Conservation (phyloP, 257 asterid genomes). For the Knoxia roxburghii region DNA sequence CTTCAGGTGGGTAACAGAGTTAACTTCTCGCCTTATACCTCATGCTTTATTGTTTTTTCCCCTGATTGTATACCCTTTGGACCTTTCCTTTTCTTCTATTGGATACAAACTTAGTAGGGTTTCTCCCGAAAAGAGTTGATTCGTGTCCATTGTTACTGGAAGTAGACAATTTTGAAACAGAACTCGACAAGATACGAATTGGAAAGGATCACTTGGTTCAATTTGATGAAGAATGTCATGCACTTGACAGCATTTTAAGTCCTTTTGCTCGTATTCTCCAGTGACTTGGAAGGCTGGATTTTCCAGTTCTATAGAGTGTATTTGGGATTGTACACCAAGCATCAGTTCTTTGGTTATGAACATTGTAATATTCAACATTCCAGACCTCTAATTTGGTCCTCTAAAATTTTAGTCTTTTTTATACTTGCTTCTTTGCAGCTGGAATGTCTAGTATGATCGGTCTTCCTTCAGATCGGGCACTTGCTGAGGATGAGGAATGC, state of each 20-base stretch:
- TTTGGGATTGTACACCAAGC: not conserved
- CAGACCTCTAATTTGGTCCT: not conserved
- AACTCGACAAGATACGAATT: not conserved
- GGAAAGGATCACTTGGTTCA: not conserved
- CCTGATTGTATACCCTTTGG: no score
- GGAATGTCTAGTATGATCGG: slow-evolving; percentile 88
- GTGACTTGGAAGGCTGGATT: not conserved
- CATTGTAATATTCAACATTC: not conserved
- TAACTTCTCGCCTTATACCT: not conserved
- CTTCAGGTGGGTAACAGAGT: slow-evolving; percentile 46
- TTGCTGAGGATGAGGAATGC: slow-evolving; percentile 78
- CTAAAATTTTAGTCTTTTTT: not conserved
- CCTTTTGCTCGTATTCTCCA: not conserved
- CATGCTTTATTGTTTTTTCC: not conserved
- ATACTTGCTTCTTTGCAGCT: slow-evolving; percentile 25
- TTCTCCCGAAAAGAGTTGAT: not conserved
- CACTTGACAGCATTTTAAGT: not conserved
- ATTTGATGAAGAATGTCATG: not conserved
- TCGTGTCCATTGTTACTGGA: not conserved
- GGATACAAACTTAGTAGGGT: no score
- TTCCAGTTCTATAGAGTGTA: not conserved
- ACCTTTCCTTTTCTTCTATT: no score
- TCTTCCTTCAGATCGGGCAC: slow-evolving; percentile 91
- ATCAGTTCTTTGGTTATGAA: not conserved
- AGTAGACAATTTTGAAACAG: not conserved